phyloP scores from a whole-genome alignment of 1,284 basidiomycete species.

The Cryptococcus sp. region DNA sequence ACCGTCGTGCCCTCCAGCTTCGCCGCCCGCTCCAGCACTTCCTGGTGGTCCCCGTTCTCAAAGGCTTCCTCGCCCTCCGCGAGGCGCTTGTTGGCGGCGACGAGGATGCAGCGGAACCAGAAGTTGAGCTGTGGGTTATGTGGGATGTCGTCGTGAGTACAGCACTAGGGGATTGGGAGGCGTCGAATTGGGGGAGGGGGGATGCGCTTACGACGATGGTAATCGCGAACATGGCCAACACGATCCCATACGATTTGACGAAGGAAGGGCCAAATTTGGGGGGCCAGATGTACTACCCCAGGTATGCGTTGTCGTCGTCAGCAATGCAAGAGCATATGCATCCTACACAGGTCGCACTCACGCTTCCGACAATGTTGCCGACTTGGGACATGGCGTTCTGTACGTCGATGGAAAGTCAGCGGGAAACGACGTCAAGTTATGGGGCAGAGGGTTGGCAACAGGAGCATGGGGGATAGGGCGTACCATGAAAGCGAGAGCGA shows the following conservation, averaged over 20 bases:
- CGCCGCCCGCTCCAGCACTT: conserved; percentile 22
- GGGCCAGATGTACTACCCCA: conserved; percentile 28
- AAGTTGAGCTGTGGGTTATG: conserved; percentile 28
- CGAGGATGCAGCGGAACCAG: conserved; percentile 35
- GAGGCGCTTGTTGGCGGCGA: conserved; percentile 28
- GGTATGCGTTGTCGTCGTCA: background rate
- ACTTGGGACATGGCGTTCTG: conserved; percentile 49
- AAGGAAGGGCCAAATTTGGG: conserved; percentile 28
- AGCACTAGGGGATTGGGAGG: background rate
- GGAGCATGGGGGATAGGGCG: background rate
- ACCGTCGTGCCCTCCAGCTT: conserved; percentile 27
- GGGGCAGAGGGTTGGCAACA: background rate
- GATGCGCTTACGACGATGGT: conserved; percentile 24
- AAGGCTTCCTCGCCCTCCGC: conserved; percentile 31
- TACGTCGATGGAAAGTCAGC: background rate
- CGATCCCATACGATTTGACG: conserved; percentile 35
- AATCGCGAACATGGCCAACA: conserved; percentile 26
- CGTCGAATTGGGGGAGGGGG: background rate
- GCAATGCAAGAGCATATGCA: background rate
- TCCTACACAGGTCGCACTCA: conserved; percentile 12
- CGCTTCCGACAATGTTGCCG: conserved; percentile 47
- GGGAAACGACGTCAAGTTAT: too few relatives aligned
- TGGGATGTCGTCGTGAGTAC: too few relatives aligned
- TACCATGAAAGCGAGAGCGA: conserved; percentile 31
- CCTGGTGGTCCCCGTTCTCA: conserved; percentile 23